A percentile compares a stretch with the other conserved stretches of the same genome.
phyloP scores from a whole-genome alignment of 495 filamentous ascomycete genomes.

The Penicillium atrosanguineum region DNA sequence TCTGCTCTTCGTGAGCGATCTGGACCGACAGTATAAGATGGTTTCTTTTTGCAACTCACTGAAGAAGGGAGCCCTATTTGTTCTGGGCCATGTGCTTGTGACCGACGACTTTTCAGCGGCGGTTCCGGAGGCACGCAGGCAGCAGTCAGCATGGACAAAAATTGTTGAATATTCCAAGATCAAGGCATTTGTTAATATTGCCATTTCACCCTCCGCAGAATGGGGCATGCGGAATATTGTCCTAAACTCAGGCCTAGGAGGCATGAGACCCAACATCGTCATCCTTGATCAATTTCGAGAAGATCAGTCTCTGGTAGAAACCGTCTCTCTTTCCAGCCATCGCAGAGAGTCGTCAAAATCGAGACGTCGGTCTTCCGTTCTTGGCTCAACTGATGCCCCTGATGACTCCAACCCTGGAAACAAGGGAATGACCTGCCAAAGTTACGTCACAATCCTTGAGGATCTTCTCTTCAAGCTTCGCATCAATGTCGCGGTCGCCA shows the following conservation, averaged over 20 bases:
- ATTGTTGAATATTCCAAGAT: conserved; percentile 84
- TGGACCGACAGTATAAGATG: conserved; percentile 71
- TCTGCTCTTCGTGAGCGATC: conserved; percentile 78
- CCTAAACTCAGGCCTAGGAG: conserved; percentile 78
- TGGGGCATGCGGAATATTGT: conserved; percentile 85
- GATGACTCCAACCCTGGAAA: conserved; percentile 53
- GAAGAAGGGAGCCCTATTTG: conserved; percentile 84
- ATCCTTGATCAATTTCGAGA: conserved; percentile 70
- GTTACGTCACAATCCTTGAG: conserved; percentile 81
- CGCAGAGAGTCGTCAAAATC: conserved; percentile 26
- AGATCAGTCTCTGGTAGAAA: conserved; percentile 52
- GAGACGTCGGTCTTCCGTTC: conserved; percentile 23
- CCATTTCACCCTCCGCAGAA: conserved; percentile 75
- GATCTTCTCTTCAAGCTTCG: conserved; percentile 75
- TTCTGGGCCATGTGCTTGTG: conserved; percentile 84
- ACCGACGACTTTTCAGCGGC: conserved; percentile 75
- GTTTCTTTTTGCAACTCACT: conserved; percentile 90
- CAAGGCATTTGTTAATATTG: conserved; percentile 85
- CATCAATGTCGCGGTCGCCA: conserved; percentile 82
- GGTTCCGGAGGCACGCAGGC: conserved; percentile 76
- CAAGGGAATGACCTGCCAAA: conserved; percentile 60
- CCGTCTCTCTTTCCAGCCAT: conserved; percentile 22
- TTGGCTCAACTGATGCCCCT: conserved; percentile 8
- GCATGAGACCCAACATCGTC: conserved; percentile 87
- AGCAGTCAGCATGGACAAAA: conserved; percentile 80